phyloP scores from a whole-genome alignment of 805 yeast genomes.

The Cyberlindnera mississippiensis region DNA sequence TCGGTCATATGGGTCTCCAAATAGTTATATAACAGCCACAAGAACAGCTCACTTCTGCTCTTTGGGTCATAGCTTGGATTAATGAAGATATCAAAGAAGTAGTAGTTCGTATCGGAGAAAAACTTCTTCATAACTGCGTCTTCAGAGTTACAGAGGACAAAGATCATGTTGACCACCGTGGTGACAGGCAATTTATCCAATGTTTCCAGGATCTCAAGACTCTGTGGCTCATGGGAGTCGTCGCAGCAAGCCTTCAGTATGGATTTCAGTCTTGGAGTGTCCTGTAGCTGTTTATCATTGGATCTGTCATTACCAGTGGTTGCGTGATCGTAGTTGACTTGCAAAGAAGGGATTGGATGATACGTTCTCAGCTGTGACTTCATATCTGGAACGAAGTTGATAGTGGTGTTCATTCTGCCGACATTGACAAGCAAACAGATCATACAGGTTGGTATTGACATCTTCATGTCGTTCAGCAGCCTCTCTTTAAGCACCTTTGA shows the following conservation, averaged over 20 bases:
- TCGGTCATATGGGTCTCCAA: conserved; percentile 65
- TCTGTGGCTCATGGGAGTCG: conserved; percentile 47
- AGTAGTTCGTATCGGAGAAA: conserved; percentile 33
- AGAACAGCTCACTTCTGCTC: conserved; percentile 65
- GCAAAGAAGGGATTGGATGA: conserved; percentile 89
- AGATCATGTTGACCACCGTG: conserved; percentile 75
- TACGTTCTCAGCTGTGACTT: conserved; percentile 88
- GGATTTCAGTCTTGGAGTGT: conserved; percentile 89
- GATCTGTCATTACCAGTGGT: conserved; percentile 28
- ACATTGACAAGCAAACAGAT: conserved; percentile 84
- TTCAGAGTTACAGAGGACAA: conserved; percentile 64
- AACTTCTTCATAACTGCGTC: conserved; percentile 42
- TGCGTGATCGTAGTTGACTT: conserved; percentile 50
- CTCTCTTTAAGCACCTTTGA: conserved; percentile 81
- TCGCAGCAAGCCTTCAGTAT: conserved; percentile 87
- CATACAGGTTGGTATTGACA: conserved; percentile 70
- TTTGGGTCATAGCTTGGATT: conserved; percentile 55
- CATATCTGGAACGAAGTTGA: conserved; percentile 94
- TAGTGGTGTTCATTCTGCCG: conserved; percentile 92
- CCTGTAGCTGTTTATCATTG: conserved; percentile 79
- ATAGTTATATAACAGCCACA: conserved; percentile 82
- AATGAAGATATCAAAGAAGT: conserved; percentile 73
- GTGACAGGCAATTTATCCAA: conserved; percentile 38
- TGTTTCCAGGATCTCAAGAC: conserved; percentile 42
- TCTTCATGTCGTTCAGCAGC: conserved; percentile 54